Base-by-base conservation (phyloP, 1,284 basidiomycete genomes). In the Kwoniella shivajii region DNA sequence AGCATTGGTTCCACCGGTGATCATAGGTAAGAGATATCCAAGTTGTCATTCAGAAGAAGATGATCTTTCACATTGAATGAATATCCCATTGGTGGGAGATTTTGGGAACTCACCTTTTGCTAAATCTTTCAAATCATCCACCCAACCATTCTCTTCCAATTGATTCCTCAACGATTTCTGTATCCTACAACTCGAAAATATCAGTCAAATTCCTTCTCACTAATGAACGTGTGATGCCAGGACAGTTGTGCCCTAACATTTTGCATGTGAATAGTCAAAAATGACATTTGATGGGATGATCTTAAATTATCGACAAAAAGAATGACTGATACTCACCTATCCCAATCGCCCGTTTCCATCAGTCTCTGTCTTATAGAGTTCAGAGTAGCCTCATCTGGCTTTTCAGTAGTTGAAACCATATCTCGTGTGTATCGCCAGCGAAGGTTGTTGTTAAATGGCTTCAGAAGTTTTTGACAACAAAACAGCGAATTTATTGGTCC, bases 271-370 rank as follows among this genome's bases (percentile, higher is more conserved):
- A 11, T 38, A n/a, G n/a, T 13, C 10, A n/a, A 38, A 18, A 38
- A 38, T 10, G 6, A 18, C 9, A 11, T 18, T 6, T 14, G 13
- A 24, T 20, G 10, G 27, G 27, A n/a, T 18, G 26, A 18, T 7
- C 26, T 14, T 10, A 13, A 9, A 44, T 13, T 27, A 7, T 7
- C n/a, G 16, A n/a, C 4, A 47, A 20, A 20, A 47, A 26, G 31
- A 10, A 48, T 20, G 30, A 36, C 3, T 41, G 18, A 24, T 10
- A 43, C 73, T 48, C 36, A 75, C 74, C 74, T 59, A 31, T 75
- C 71, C 74, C 74, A 76, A 45, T 76, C 73, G 29, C 74, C 74
- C 20, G 73, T 75, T 56, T 76, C 69, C 33, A 76, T 53, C 33
- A 76, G 46, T 29, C 73, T 60, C 47, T 66, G 63, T 14, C 67